A percentile compares a stretch with the other conserved stretches of the same genome.
Conservation (phyloP, 495 filamentous ascomycete genomes). For the Xylaria acuta region DNA sequence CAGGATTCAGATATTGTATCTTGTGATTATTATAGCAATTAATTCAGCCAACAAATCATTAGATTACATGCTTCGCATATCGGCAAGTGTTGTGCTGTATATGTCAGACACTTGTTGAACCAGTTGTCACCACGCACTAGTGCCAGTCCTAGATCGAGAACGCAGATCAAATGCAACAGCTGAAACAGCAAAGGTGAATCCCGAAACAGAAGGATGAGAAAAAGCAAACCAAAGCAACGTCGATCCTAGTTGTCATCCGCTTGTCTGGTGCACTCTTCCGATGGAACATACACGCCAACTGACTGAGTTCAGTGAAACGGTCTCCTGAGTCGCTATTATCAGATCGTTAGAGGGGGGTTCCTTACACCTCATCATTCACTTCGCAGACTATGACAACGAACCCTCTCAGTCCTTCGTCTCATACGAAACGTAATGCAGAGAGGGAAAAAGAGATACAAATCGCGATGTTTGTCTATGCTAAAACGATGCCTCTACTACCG, state of each 20-base stretch:
- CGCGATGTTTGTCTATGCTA: not conserved
- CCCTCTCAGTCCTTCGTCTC: not conserved
- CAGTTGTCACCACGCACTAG: not conserved
- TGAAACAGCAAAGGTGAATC: slow-evolving; percentile 22
- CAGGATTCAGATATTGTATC: not conserved
- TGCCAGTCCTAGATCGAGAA: slow-evolving; percentile 1
- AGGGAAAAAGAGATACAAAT: not conserved
- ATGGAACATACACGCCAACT: not conserved
- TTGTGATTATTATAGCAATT: not conserved
- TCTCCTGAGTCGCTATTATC: not conserved
- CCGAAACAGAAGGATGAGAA: slow-evolving; percentile 15
- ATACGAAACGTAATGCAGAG: not conserved
- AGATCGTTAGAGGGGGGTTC: not conserved
- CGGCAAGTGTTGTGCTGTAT: not conserved
- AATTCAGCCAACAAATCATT: not conserved
- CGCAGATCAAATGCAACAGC: slow-evolving; percentile 16
- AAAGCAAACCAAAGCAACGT: slow-evolving; percentile 24
- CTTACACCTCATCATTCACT: not conserved
- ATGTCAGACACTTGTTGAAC: not conserved
- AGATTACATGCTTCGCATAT: not conserved
- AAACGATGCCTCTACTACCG: not conserved
- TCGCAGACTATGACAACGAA: not conserved
- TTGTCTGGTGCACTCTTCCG: slow-evolving; percentile 2
- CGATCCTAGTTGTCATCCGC: slow-evolving; percentile 18
- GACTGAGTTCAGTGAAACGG: slow-evolving; percentile 2